A percentile compares a stretch with the other conserved stretches of the same genome.
phyloP scores from a whole-genome alignment of 2,329 filamentous ascomycete species.

The Fusarium aywerte region DNA sequence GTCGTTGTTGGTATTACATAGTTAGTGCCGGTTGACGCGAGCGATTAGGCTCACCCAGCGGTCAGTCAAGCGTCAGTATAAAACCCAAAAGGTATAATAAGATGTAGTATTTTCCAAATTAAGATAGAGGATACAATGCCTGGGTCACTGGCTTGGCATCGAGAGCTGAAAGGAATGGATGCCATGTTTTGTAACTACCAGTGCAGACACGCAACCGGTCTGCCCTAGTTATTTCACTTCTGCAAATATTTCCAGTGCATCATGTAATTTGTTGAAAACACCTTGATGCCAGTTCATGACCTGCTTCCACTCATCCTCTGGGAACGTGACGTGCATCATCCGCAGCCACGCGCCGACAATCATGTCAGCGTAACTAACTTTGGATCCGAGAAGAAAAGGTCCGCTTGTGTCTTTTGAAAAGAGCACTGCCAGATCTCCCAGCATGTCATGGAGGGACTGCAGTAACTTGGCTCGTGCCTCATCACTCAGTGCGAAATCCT shows the following conservation, averaged over 20 bases:
- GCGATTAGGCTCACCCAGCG: background rate
- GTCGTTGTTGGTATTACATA: background rate
- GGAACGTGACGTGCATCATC: conserved; percentile 56
- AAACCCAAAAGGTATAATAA: background rate
- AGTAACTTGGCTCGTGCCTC: conserved; percentile 55
- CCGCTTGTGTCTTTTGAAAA: conserved; percentile 55
- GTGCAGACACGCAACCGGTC: background rate
- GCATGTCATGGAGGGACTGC: conserved; percentile 53
- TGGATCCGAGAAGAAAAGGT: conserved; percentile 60
- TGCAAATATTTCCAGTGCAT: conserved; percentile 56
- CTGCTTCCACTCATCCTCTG: conserved; percentile 59
- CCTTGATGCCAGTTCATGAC: conserved; percentile 61
- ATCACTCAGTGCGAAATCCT: conserved; percentile 53
- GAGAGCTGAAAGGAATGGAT: background rate
- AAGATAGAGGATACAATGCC: too few relatives aligned
- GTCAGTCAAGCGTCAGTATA: background rate
- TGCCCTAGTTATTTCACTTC: conserved; percentile 42
- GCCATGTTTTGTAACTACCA: background rate
- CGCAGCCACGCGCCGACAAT: conserved; percentile 68
- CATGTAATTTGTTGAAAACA: conserved; percentile 61
- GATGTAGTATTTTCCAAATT: background rate
- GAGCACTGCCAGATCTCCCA: conserved; percentile 56
- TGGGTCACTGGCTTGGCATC: too few relatives aligned
- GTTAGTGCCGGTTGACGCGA: background rate
- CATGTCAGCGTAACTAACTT: conserved; percentile 64